Evolutionary conservation across 2,329 filamentous ascomycete genomes (phyloP), one percentile per base, ranked within the genome.

Genomic region (Colletotrichum musicola): DNA sequence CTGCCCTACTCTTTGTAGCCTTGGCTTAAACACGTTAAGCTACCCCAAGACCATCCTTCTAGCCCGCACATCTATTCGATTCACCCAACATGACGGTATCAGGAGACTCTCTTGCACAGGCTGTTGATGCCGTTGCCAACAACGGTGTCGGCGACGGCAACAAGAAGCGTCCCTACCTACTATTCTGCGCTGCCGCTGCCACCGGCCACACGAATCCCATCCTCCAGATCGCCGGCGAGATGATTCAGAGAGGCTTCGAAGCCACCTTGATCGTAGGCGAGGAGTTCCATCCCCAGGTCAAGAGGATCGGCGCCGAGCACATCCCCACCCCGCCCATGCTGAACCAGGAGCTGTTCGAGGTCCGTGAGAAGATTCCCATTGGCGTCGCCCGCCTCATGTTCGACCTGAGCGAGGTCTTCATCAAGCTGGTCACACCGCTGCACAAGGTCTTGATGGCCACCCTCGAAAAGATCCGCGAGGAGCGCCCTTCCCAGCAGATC

Each of bases 221-320:
- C 0, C 44, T 78, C 1, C 75, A 75, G 27, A 75, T 84, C n/a
- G 78, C 79, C 1, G 73, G 73, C 4, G 74, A 80, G 25, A 75
- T 85, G 10, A 72, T 81, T 13, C 70, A 73, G 12, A 74, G 78
- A 6, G 83, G 82, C 4, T 85, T 82, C 64, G 74, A 79, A 9
- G 74, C 83, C 3, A 82, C 79, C 2, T 81, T 84, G 70, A 77
- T 85, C 18, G 77, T 77, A 6, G 80, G 80, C 2, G 72, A 74
- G 0, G 70, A 77, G 7, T 84, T 80, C 71, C 73, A 80, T 53
- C 68, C 74, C 2, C 64, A 74, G 9, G 74, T 83, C 57, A 77
- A 78, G 58, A 73, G 73, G 2, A 77, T 78, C 3, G 83, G 83
- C 1, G 80, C 80, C 10, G 75, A 74, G 1, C 83, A 80, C 66